Base-by-base conservation (phyloP, 2,329 filamentous ascomycete genomes). In the Hypomyces perniciosus region DNA sequence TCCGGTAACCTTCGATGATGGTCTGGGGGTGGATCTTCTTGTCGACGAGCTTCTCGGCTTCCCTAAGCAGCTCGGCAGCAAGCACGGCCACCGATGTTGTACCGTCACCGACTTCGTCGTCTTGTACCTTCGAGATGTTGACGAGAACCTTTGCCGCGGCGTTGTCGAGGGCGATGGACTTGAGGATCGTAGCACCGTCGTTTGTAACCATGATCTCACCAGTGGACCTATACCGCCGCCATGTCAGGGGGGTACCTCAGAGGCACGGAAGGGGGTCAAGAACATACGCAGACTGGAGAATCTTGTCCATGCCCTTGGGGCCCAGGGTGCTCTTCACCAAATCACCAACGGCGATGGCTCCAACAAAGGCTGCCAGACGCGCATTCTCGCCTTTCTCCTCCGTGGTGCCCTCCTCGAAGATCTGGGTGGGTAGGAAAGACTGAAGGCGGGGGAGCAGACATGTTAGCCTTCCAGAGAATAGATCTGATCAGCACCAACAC, bases 381-480 rank as follows among this genome's bases (percentile, higher is more conserved):
- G 93, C 92, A 87, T 97, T 97, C 77, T 97, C 92, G 64, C 93
- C 93, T 77, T 96, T 97, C 77, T 97, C 92, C 75, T 97, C 90
- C 52, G 87, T 93, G 61, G 95, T 93, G 69, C 95, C 91, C 72
- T 96, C 90, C 65, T 90, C 89, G 74, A 97, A 97, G 78, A 97
- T 97, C 74, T 97, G 92, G 57, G 90, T 96, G 65, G 92, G 91
- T 74, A 90, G 93, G 71, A 85, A 85, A 61, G 81, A 85, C 69
- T 71, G 55, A 2, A 40, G 51, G 50, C 52, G 52, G 50, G 45
- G 50, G 38, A 38, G 27, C 30, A 31, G 44, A 44, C 31, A 35
- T 6, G 50, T 47, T 34, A 52, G 44, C 44, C 33, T 35, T 20
- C 20, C 20, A 20, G 20, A 20, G 20, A 20, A 20, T 20, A 20